Base-by-base conservation (phyloP, 2,329 filamentous ascomycete species). In the Pyrenochaeta sp. region DNA sequence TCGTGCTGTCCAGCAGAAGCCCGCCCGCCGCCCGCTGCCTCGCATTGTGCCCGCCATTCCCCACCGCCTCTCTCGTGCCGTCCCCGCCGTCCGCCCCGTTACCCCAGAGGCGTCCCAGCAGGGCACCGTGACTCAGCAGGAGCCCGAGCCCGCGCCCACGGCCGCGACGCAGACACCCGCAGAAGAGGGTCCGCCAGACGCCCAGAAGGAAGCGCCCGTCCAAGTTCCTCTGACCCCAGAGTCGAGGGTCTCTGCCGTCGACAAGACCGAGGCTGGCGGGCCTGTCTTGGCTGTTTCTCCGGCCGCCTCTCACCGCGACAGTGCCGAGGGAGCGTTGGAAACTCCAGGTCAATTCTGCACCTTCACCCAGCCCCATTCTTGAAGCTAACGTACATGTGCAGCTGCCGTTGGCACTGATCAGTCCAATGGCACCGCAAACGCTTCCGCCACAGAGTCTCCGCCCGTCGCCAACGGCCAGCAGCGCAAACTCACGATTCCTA, bases 21-120 rank as follows among this genome's bases (percentile, higher is more conserved):
- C 59, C 48, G 42, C 54, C 35, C 61, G 62, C 47, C 64, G 53
- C 40, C 52, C 55, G 8, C 40, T 53, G 13, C 51, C 60, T 48
- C 68, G 68, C 58, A 69, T 73, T 32, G 59, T 72, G 28, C 70
- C 70, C 17, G 70, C 67, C 29, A 61, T 73, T 14, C 70, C 70
- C 3, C 61, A 66, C 34, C 60, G 67, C n/a, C 54, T 72, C 29
- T 61, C 65, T 6, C 63, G 62, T 7, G 44, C 61, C 10, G n/a
- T n/a, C n/a, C n/a, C 47, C 48, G 20, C 59, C 58, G 10, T 41
- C 59, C 14, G 57, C 57, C 63, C 63, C 5, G 52, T 62, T 35
- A 65, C 61, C 5, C 61, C 66, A 1, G 66, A 63, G 11, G 59
- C 63, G 26, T 58, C 57, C 31, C 51, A 38, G 34, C 54, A 48